Evolutionary conservation across 768 basidiomycete genomes (phyloP).

Genomic region (Coprinellus micaceus): DNA sequence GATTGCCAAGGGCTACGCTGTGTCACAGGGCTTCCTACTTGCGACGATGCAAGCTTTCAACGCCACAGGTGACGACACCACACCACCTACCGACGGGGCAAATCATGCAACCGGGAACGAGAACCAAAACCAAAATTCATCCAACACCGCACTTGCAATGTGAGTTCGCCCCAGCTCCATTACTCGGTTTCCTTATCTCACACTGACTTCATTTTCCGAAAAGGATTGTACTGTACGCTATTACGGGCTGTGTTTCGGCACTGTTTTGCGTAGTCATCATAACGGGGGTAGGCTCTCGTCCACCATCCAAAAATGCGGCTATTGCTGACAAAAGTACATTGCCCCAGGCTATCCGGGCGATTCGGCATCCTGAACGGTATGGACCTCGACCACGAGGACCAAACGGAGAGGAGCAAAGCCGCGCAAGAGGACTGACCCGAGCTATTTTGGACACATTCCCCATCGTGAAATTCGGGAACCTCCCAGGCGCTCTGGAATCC

Average conservation of each 20-base stretch:
- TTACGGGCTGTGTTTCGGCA: slow-evolving; percentile 84
- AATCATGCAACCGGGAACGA: not conserved
- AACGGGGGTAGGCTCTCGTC: slow-evolving; percentile 58
- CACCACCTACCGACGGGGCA: not conserved
- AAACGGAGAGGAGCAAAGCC: slow-evolving; percentile 44
- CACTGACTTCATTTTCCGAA: not conserved
- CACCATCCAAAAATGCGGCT: not conserved
- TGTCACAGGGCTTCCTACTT: slow-evolving; percentile 59
- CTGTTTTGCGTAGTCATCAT: slow-evolving; percentile 83
- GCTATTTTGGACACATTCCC: slow-evolving; percentile 97
- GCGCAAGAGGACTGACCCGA: slow-evolving; percentile 81
- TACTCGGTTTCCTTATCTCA: slow-evolving; percentile 5
- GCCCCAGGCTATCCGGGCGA: slow-evolving; percentile 70
- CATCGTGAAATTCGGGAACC: slow-evolving; percentile 74
- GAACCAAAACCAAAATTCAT: not conserved
- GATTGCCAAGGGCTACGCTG: slow-evolving; percentile 38
- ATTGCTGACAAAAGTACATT: slow-evolving; percentile 10
- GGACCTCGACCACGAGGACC: slow-evolving; percentile 59
- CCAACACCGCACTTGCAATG: slow-evolving; percentile 74
- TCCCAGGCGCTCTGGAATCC: not conserved
- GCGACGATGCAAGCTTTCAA: slow-evolving; percentile 67
- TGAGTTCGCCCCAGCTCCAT: slow-evolving; percentile 25
- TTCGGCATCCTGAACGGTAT: slow-evolving; percentile 89
- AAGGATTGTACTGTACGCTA: slow-evolving; percentile 82
- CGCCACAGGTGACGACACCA: slow-evolving; percentile 37